phyloP scores from a whole-genome alignment of 768 basidiomycete genomes.

The Termitomyces sp. region DNA sequence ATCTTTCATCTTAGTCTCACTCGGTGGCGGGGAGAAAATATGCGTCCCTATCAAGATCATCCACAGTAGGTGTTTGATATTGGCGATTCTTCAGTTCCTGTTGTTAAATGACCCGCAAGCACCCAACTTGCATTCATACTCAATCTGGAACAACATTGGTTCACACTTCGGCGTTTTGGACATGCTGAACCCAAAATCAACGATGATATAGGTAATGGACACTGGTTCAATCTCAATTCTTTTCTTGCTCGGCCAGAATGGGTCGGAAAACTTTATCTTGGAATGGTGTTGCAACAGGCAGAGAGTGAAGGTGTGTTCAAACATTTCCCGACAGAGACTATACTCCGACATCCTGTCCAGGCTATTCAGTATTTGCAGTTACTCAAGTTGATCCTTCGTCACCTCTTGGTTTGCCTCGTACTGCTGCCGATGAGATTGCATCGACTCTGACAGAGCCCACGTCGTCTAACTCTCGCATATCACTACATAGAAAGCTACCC shows the following conservation, averaged over 20 bases:
- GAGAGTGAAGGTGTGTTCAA: constrained; percentile 67
- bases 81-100: background rate
- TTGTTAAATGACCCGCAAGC: constrained; percentile 32
- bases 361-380: constrained; percentile 80
- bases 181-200: constrained; percentile 35
- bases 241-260: constrained; percentile 69
- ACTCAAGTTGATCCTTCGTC: constrained; percentile 55
- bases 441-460: constrained; percentile 54
- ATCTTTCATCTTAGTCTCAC: constrained; percentile 50
- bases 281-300: constrained; percentile 84
- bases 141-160: constrained; percentile 88
- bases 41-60: constrained; percentile 69
- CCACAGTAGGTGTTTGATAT: constrained; percentile 59
- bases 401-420: constrained; percentile 54
- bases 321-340: background rate
- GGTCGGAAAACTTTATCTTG: constrained; percentile 80
- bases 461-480: constrained; percentile 8
- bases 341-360: constrained; percentile 32
- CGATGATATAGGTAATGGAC: constrained; percentile 26
- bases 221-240: constrained; percentile 74
- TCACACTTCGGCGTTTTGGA: constrained; percentile 81
- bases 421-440: constrained; percentile 70
- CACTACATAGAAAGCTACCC: background rate
- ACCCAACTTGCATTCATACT: constrained; percentile 85
- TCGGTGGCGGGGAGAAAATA: constrained; percentile 81